Evolutionary conservation across 306 rosid genomes (phyloP).

Genomic region (Quercus glauca): DNA sequence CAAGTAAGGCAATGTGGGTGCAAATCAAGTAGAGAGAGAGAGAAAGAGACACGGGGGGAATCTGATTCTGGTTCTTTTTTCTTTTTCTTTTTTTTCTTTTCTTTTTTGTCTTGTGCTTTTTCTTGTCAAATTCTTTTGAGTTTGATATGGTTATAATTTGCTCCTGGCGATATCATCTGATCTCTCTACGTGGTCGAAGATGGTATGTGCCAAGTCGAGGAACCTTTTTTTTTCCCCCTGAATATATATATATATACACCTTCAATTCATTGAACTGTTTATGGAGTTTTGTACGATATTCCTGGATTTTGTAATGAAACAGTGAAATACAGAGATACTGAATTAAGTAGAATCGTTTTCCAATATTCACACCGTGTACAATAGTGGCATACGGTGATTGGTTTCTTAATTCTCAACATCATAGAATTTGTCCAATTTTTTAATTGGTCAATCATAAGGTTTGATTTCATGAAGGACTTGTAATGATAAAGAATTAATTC

Average conservation of each 20-base stretch:
- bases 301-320: not conserved
- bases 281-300: not conserved
- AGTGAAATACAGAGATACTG: not conserved
- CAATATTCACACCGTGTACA: not conserved
- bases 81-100: no score
- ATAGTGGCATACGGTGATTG: not conserved
- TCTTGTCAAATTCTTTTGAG: no score
- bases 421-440: not conserved
- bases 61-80: no score
- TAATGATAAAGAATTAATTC: not conserved
- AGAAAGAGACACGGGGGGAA: no score
- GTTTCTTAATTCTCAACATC: not conserved
- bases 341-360: no score
- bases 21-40: constrained; percentile 13
- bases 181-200: not conserved
- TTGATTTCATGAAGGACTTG: not conserved
- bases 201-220: not conserved
- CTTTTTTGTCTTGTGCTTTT: no score
- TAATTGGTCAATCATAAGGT: not conserved
- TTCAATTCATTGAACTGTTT: not conserved
- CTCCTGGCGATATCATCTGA: no score
- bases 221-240: no score
- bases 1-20: constrained; percentile 69
- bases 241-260: no score
- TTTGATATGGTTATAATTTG: not conserved